Evolutionary conservation across 305 asterid species (phyloP).

Genomic region (Andrographis paniculata): DNA sequence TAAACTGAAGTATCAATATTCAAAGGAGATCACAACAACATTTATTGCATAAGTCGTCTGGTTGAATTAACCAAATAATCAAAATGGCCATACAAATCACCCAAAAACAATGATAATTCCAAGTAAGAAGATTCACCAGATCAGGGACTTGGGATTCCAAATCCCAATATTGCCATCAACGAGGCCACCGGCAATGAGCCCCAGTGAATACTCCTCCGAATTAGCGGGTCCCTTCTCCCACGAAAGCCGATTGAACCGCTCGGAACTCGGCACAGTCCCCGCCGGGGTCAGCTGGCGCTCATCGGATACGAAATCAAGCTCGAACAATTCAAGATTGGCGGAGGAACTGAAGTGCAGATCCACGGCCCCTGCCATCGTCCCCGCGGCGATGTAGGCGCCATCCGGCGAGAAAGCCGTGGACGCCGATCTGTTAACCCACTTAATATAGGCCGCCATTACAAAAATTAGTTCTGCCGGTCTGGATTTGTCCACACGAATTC

Average conservation of each 20-base stretch:
- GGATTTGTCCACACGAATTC: too few relatives aligned
- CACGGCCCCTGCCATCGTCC: conserved; percentile 99
- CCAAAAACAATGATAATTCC: conserved; percentile 6
- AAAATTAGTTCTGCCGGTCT: too few relatives aligned
- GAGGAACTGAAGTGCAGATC: conserved; percentile 95
- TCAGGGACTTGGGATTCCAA: conserved; percentile 84
- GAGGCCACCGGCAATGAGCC: conserved; percentile 93
- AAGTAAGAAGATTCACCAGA: conserved; percentile 45
- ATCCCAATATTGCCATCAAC: conserved; percentile 93
- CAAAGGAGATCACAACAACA: too few relatives aligned
- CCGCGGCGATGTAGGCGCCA: conserved; percentile 84
- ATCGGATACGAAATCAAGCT: conserved; percentile 78
- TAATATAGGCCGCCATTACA: conserved; percentile 71
- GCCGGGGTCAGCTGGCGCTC: conserved; percentile 56
- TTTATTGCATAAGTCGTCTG: too few relatives aligned
- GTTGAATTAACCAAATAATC: background rate
- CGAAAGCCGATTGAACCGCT: conserved; percentile 75
- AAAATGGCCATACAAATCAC: background rate
- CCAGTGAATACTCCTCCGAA: conserved; percentile 71
- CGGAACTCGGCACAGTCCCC: conserved; percentile 68
- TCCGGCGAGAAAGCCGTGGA: conserved; percentile 93
- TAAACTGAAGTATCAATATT: too few relatives aligned
- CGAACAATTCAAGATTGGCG: conserved; percentile 85
- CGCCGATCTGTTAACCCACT: conserved; percentile 92
- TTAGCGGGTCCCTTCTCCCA: conserved; percentile 65